These are phyloP conservation scores for Rhizopogon vulgaris DNA, from an alignment of 768 basidiomycete genomes.

Conservation along the genomic window DNA sequence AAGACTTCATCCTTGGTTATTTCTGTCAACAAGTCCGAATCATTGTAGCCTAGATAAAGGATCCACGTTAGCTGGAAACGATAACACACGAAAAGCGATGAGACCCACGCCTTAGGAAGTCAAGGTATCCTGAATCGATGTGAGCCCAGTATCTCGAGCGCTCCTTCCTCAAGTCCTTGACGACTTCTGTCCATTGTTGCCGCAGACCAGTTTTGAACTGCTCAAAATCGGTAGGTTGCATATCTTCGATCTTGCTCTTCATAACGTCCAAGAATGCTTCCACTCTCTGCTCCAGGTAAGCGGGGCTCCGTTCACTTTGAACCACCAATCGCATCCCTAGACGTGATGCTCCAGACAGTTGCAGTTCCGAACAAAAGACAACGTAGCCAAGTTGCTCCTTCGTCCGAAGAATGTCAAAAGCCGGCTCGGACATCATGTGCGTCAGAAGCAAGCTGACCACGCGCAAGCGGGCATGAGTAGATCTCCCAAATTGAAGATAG, in stretches of 20 bases:
- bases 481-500: conserved; percentile 72
- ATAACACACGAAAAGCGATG: neutral
- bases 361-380: conserved; percentile 57
- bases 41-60: conserved; percentile 53
- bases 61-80: neutral
- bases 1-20: conserved; percentile 75
- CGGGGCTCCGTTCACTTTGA: conserved; percentile 80
- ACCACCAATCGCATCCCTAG: conserved; percentile 78
- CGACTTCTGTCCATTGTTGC: conserved; percentile 76
- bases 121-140: conserved; percentile 74
- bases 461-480: conserved; percentile 56
- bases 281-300: conserved; percentile 80
- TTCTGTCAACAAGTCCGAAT: conserved; percentile 56
- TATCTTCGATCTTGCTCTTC: conserved; percentile 58
- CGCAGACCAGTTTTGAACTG: conserved; percentile 75
- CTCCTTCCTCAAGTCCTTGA: conserved; percentile 89
- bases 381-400: conserved; percentile 96
- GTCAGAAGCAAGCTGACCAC: conserved; percentile 66
- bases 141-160: conserved; percentile 58
- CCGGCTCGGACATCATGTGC: conserved; percentile 86
- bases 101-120: conserved; percentile 78
- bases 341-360: conserved; percentile 57
- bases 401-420: conserved; percentile 87
- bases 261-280: conserved; percentile 81
- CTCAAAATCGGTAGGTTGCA: conserved; percentile 67